Evolutionary conservation across 2,329 filamentous ascomycete genomes (phyloP).

Genomic region (Alternaria sp.): DNA sequence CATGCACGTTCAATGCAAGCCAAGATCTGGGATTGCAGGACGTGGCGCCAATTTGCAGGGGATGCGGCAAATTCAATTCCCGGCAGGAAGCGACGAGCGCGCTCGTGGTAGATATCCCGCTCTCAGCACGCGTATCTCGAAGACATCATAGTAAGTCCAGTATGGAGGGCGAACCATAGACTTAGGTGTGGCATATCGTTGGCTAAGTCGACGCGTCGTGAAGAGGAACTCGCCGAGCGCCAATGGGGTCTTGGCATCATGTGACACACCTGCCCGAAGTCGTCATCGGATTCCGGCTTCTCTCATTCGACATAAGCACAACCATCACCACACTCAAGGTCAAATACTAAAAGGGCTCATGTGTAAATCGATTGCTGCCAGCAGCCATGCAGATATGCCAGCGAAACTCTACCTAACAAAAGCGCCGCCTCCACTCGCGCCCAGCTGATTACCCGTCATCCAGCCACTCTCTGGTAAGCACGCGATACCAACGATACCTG

Average conservation of each 20-base stretch:
- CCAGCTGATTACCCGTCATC: constrained; percentile 13
- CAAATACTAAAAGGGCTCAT: too few species aligned
- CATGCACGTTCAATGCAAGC: not conserved
- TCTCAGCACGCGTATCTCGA: not conserved
- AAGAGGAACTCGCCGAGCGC: not conserved
- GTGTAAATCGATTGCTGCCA: not conserved
- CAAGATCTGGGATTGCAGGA: not conserved
- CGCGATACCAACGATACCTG: constrained; percentile 9
- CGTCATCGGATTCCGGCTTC: not conserved
- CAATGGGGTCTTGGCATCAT: not conserved
- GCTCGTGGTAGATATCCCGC: not conserved
- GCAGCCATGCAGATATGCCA: not conserved
- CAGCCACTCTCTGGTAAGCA: constrained; percentile 13
- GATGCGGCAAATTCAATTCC: not conserved
- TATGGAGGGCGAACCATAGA: not conserved
- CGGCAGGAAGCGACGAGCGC: not conserved
- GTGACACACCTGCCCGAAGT: not conserved
- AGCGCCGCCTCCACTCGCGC: constrained; percentile 10
- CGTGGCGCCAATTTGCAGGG: not conserved
- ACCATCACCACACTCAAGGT: not conserved
- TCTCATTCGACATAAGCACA: not conserved
- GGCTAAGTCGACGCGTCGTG: not conserved
- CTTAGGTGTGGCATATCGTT: not conserved
- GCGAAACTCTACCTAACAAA: constrained; percentile 1
- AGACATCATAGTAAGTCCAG: not conserved